Conservation (phyloP, 352 stramenopile species). For the Albugo candida region DNA sequence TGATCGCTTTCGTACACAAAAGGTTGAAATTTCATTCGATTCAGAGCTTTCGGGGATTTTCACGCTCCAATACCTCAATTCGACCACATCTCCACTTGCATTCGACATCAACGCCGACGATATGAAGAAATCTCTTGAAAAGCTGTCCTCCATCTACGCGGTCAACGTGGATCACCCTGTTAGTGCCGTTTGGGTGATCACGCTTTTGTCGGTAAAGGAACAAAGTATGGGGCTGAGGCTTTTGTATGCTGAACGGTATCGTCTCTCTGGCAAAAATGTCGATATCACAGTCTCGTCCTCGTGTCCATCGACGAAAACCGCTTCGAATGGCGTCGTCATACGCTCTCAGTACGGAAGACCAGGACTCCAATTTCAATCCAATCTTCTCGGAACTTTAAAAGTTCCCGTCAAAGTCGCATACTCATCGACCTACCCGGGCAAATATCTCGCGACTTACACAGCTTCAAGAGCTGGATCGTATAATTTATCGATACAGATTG, state of each 20-base stretch:
- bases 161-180: constrained; percentile 25
- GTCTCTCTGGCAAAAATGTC: constrained; percentile 26
- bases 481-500: constrained; percentile 62
- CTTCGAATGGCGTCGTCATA: constrained; percentile 15
- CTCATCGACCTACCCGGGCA: constrained; percentile 20
- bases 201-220: constrained; percentile 49
- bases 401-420: constrained; percentile 49
- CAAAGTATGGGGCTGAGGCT: constrained; percentile 21
- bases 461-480: constrained; percentile 75
- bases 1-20: constrained; percentile 65
- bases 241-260: constrained; percentile 69
- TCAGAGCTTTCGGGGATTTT: constrained; percentile 68
- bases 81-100: constrained; percentile 45
- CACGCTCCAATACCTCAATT: constrained; percentile 53
- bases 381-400: constrained; percentile 25
- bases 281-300: constrained; percentile 18
- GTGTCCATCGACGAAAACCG: constrained; percentile 21
- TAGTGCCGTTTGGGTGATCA: constrained; percentile 46
- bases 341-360: constrained; percentile 24
- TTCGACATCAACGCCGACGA: constrained; percentile 30
- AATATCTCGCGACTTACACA: constrained; percentile 79
- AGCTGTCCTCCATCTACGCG: constrained; percentile 50
- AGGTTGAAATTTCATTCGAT: constrained; percentile 24
- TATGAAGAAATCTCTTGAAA: constrained; percentile 38
- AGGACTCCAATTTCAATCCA: constrained; percentile 46